Conservation (phyloP, 2,329 filamentous ascomycete genomes). For the Hymenoscyphus linearis region DNA sequence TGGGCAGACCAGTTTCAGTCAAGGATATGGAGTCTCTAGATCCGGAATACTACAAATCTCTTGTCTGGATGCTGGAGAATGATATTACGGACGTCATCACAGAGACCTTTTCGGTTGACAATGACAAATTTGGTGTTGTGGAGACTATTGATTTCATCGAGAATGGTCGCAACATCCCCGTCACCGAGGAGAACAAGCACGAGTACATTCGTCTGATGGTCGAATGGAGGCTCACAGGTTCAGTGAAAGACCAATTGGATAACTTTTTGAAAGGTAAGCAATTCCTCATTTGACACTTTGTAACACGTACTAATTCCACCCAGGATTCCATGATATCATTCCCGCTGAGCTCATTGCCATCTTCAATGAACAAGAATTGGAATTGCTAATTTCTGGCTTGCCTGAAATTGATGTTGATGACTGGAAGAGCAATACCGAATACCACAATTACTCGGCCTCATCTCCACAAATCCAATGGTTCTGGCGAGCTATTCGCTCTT, state of each 20-base stretch:
- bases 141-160: conserved; percentile 81
- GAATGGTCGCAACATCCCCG: conserved; percentile 83
- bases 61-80: conserved; percentile 97
- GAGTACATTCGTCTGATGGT: conserved; percentile 94
- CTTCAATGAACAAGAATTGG: conserved; percentile 97
- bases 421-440: conserved; percentile 98
- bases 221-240: conserved; percentile 86
- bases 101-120: conserved; percentile 91
- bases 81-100: conserved; percentile 98
- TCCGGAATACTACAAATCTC: conserved; percentile 96
- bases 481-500: conserved; percentile 94
- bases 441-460: conserved; percentile 92
- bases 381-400: conserved; percentile 91
- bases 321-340: conserved; percentile 96
- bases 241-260: conserved; percentile 91
- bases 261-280: conserved; percentile 75
- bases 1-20: conserved; percentile 90
- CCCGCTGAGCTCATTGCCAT: conserved; percentile 90
- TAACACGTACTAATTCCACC: conserved; percentile 29
- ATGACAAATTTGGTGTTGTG: conserved; percentile 88
- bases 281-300: not conserved
- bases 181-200: conserved; percentile 97
- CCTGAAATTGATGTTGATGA: conserved; percentile 98
- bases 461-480: conserved; percentile 99
- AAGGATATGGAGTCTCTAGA: conserved; percentile 99